phyloP scores from a whole-genome alignment of 2,329 filamentous ascomycete species.

The Bipolaris bicolor region DNA sequence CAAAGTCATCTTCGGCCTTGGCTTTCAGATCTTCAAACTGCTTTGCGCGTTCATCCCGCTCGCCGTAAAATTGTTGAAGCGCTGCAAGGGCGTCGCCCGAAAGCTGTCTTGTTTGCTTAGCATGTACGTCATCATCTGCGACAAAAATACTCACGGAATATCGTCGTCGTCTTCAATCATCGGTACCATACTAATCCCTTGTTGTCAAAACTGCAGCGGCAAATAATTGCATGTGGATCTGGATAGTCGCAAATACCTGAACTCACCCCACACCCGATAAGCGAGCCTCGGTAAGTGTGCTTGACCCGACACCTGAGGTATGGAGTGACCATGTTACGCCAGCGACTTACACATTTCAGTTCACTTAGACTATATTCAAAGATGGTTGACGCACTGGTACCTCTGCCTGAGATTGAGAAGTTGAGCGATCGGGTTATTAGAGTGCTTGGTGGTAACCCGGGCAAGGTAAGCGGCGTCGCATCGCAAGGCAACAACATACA shows the following conservation, averaged over 20 bases:
- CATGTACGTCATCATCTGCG: neutral
- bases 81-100: slow-evolving; percentile 70
- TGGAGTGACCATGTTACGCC: slow-evolving; percentile 38
- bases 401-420: slow-evolving; percentile 75
- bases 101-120: slow-evolving; percentile 60
- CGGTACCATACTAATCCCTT: slow-evolving; percentile 27
- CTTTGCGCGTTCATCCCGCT: slow-evolving; percentile 70
- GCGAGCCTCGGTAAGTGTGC: slow-evolving; percentile 31
- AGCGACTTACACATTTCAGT: slow-evolving; percentile 27
- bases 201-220: neutral
- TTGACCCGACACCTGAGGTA: slow-evolving; percentile 9
- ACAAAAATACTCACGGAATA: slow-evolving; percentile 37
- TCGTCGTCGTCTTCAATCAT: slow-evolving; percentile 43
- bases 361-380: slow-evolving; percentile 39
- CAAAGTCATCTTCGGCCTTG: slow-evolving; percentile 63
- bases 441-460: slow-evolving; percentile 88
- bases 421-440: slow-evolving; percentile 80
- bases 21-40: slow-evolving; percentile 72
- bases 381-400: slow-evolving; percentile 68
- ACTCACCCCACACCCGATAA: slow-evolving; percentile 36
- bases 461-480: slow-evolving; percentile 65
- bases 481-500: neutral
- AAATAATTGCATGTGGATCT: slow-evolving; percentile 20
- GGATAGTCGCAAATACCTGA: slow-evolving; percentile 29
- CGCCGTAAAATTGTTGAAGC: slow-evolving; percentile 75